Evolutionary conservation across 2,329 filamentous ascomycete species (phyloP), one percentile per base, ranked within the genome.

Genomic region (Alternaria panax): DNA sequence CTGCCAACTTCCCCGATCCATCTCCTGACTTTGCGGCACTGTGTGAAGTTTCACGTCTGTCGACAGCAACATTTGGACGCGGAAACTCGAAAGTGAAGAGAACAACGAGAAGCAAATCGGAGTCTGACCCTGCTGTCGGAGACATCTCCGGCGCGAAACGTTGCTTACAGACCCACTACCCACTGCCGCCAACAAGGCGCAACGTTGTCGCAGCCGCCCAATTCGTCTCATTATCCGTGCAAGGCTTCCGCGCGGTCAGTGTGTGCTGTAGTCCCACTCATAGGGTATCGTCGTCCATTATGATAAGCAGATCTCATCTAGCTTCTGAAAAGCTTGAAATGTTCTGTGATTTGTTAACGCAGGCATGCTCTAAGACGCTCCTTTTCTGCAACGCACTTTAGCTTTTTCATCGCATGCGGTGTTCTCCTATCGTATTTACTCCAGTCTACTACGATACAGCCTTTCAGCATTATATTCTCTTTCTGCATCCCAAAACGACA

Each of bases 191-290:
- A 27, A 34, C 43, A 30, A 22, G 46, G 40, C 41, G 34, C 11
- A 20, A 60, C 40, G 41, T 47, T 42, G 34, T 40, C 47, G 40
- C 43, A 45, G 38, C 52, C 46, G 53, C 57, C 47, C 28, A 28
- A 40, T 43, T 42, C 16, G 56, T 47, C 42, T 59, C 32, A 46
- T 40, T 40, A 55, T 54, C 40, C 45, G 38, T 53, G 51, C 56
- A 59, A 54, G 47, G 36, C 45, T 59, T 40, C 56, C 51, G 52
- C 51, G 30, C 36, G 25, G 51, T 45, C 56, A 50, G 30, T n/a
- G 25, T 46, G 51, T 48, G 43, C 30, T 38, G 51, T 28, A 55
- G 36, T 45, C 36, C 56, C 47, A 36, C 43, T 48, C 34, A 28
- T 43, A 27, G 27, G 51, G 27, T 38, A 53, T 40, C n/a, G 34